Percentiles rank a stretch among this genome's conserved stretches.
phyloP scores from a whole-genome alignment of 495 filamentous ascomycete species.

The Bathelium albidoporum region DNA sequence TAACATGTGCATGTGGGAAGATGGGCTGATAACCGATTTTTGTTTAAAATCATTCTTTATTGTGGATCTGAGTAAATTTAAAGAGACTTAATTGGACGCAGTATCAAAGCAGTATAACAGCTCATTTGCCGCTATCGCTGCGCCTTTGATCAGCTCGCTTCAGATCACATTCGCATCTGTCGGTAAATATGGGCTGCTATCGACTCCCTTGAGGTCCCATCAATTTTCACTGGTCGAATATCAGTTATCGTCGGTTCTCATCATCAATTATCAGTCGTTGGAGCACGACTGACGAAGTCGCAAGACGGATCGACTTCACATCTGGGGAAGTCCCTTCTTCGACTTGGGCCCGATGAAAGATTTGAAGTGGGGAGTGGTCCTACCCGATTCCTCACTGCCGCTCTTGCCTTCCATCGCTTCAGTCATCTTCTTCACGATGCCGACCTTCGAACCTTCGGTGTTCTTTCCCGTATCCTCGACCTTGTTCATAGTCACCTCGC shows the following conservation, averaged over 20 bases:
- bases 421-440: background rate
- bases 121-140: too few relatives aligned
- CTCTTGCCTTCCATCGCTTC: background rate
- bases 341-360: background rate
- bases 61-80: background rate
- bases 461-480: background rate
- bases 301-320: background rate
- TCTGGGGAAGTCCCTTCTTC: background rate
- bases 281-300: background rate
- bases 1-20: background rate
- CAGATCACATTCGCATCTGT: too few relatives aligned
- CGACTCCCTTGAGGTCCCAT: too few relatives aligned
- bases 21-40: slow-evolving; percentile 2
- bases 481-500: background rate
- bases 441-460: background rate
- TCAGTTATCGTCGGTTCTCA: background rate
- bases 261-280: too few relatives aligned
- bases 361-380: background rate
- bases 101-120: background rate
- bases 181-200: too few relatives aligned
- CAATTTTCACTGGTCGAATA: too few relatives aligned
- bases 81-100: background rate
- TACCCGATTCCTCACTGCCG: background rate
- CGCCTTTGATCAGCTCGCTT: too few relatives aligned
- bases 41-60: background rate